Percentiles rank a stretch among this genome's conserved stretches.
These are phyloP conservation scores for Phaffia tasmanica DNA, from an alignment of 768 basidiomycete genomes.

Conservation along the genomic window DNA sequence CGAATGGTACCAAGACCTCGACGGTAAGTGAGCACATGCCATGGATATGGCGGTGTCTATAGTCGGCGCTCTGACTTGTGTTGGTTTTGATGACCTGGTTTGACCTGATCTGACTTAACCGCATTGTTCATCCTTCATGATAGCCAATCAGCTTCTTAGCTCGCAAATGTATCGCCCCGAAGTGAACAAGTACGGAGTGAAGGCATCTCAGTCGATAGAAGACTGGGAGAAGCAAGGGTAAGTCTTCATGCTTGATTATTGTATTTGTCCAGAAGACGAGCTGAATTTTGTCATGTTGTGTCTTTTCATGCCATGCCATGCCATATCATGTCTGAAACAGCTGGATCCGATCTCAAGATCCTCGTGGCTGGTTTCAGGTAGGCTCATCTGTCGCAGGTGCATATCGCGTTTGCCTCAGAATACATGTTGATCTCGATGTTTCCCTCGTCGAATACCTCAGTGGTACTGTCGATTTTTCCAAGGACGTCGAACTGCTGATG, in stretches of 20 bases:
- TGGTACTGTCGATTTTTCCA: slow-evolving; percentile 29
- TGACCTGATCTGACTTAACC: too few species aligned
- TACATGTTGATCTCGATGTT: neutral
- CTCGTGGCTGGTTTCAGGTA: slow-evolving; percentile 28
- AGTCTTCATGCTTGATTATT: too few species aligned
- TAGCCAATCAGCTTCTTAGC: slow-evolving; percentile 7
- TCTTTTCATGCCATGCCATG: too few species aligned
- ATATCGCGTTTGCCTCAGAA: neutral
- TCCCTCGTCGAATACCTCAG: neutral
- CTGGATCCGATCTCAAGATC: slow-evolving; percentile 27
- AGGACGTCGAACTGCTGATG: slow-evolving; percentile 23
- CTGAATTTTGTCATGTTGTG: too few species aligned
- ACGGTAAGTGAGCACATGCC: neutral
- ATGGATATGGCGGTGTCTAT: too few species aligned
- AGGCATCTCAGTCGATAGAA: slow-evolving; percentile 28
- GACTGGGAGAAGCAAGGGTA: slow-evolving; percentile 27
- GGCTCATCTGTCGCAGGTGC: neutral
- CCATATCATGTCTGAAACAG: neutral
- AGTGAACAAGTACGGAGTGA: slow-evolving; percentile 27
- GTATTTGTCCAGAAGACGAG: too few species aligned
- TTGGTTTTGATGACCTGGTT: neutral
- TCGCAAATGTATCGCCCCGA: slow-evolving; percentile 22
- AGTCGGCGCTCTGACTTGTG: neutral
- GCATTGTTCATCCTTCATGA: too few species aligned
- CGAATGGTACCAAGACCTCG: slow-evolving; percentile 20